phyloP scores from a whole-genome alignment of 352 stramenopile genomes.

The Thraustochytrium striatum region DNA sequence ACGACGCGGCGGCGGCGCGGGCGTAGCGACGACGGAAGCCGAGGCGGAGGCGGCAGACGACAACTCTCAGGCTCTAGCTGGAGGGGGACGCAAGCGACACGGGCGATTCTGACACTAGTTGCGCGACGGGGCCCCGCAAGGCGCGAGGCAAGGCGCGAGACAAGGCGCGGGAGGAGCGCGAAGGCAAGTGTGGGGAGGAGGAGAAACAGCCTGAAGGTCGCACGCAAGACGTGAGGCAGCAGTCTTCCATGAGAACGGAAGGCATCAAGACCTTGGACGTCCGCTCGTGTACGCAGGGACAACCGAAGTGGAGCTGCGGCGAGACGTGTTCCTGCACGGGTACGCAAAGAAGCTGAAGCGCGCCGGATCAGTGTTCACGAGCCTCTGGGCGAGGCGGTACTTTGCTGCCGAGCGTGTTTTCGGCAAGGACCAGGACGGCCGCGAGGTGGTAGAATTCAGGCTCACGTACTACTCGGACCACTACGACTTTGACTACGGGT shows the following conservation, averaged over 20 bases:
- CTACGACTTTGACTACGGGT: neutral
- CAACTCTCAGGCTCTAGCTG: neutral
- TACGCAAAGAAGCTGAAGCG: neutral
- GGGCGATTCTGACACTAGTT: neutral
- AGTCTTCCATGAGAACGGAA: neutral
- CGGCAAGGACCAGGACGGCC: neutral
- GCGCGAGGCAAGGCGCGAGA: neutral
- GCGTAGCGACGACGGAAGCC: neutral
- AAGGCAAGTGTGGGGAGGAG: neutral
- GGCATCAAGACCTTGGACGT: neutral
- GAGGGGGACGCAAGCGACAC: neutral
- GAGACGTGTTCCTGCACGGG: neutral
- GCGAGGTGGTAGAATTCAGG: neutral
- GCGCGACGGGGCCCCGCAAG: neutral
- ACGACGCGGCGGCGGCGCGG: neutral
- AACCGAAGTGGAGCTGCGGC: neutral
- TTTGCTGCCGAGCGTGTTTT: neutral
- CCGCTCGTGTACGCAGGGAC: neutral
- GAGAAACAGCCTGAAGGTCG: neutral
- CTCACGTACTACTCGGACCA: neutral
- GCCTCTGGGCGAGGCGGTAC: neutral
- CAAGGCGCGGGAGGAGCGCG: neutral
- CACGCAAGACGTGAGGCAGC: neutral
- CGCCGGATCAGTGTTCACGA: neutral
- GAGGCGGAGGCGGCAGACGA: neutral